Evolutionary conservation across 176 grass and related monocot genomes (phyloP), one percentile per base, ranked within the genome.

Genomic region (Eleusine indica): DNA sequence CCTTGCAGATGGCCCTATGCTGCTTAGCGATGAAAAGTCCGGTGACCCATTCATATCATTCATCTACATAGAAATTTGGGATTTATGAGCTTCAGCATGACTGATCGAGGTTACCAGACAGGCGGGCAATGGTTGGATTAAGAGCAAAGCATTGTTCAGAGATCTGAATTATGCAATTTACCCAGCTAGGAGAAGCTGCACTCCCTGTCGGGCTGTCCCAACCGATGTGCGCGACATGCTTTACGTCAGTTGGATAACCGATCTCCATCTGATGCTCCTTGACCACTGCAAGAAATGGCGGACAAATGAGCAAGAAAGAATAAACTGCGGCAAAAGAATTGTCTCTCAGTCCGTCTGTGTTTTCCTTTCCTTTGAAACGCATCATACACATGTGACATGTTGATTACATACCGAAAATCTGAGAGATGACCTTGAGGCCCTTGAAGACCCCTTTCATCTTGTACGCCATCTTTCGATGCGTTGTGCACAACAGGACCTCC

Each of bases 361-460:
- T 68, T 35, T 53, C 17, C 9, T 15, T 40, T 17, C 3, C 9
- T 10, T 38, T 11, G 52, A 15, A 80, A 53, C 21, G 16, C 13
- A 10, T n/a, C 25, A 77, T 8, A 75, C 6, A 82, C 15, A 32
- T 65, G 73, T 21, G 48, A 82, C 15, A 32, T 65, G 73, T 21
- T 57, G 32, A 47, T 71, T 9, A 66, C 79, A 63, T 92, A 97
- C 87, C 94, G 19, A 97, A 97, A 75, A 94, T 88, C 25, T 91
- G 91, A 80, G 91, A 94, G 76, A 97, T 92, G 66, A 91, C 79
- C 80, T 86, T 97, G 71, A 97, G 86, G 49, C 91, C 80, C 80
- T 94, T 97, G 76, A 97, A 87, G 66, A 94, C 86, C 25, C 91
- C 94, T 87, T 97, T 94, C 89, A 97, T 90, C 85, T 92, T 97